phyloP scores from a whole-genome alignment of 192 early-diverging fungal species.

The Hyaloraphidium curvatum region DNA sequence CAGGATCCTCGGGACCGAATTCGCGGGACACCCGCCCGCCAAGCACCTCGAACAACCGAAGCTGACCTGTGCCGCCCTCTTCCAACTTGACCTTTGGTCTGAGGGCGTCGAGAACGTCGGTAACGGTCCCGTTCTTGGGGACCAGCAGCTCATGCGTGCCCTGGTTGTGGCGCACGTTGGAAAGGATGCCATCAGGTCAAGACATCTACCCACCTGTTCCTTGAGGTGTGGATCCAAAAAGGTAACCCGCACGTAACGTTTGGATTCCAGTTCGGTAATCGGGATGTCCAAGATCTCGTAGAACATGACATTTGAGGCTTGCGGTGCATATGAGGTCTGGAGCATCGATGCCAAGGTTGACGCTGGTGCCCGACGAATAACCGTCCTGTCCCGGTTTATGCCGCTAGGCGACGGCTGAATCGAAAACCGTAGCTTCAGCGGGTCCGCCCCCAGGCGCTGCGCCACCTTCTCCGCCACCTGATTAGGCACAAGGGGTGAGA shows the following conservation, averaged over 20 bases:
- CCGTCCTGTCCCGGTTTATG: conserved; percentile 13
- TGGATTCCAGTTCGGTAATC: conserved; percentile 64
- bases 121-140: conserved; percentile 30
- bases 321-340: neutral
- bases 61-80: conserved; percentile 16
- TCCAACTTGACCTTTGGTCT: conserved; percentile 18
- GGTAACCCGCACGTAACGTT: conserved; percentile 44
- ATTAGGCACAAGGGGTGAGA: conserved; percentile 12
- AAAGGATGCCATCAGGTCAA: conserved; percentile 8
- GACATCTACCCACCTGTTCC: conserved; percentile 29
- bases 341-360: conserved; percentile 38
- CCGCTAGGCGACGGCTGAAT: conserved; percentile 5
- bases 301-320: conserved; percentile 25
- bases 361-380: conserved; percentile 23
- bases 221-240: conserved; percentile 42
- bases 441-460: conserved; percentile 30
- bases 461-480: conserved; percentile 43
- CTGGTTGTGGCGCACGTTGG: conserved; percentile 7
- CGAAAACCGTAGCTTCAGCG: conserved; percentile 55
- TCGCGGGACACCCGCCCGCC: conserved; percentile 24
- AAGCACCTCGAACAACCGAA: conserved; percentile 38
- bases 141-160: conserved; percentile 47
- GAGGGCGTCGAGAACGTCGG: conserved; percentile 26
- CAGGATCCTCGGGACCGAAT: conserved; percentile 19
- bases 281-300: conserved; percentile 75